Conservation (phyloP, 1,284 basidiomycete genomes). For the Butyriboletus appendiculatus region DNA sequence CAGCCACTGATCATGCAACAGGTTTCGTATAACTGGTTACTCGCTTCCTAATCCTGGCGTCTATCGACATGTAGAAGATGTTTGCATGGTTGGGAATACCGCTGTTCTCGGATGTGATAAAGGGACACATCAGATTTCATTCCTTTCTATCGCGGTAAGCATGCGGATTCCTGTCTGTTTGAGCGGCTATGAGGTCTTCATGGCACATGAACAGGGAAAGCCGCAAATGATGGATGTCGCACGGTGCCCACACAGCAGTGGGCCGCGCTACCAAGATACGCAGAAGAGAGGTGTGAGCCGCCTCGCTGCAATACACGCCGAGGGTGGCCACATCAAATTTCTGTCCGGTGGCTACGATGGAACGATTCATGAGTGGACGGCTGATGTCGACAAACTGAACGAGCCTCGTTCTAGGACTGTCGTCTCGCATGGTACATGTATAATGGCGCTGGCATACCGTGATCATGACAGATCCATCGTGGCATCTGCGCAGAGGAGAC, state of each 20-base stretch:
- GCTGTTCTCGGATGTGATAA: conserved; percentile 46
- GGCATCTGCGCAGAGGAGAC: conserved; percentile 35
- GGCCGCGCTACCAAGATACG: conserved; percentile 29
- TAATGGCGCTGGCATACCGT: conserved; percentile 41
- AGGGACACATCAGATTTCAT: conserved; percentile 42
- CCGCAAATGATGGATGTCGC: conserved; percentile 34
- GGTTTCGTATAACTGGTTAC: conserved; percentile 39
- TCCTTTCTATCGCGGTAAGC: conserved; percentile 39
- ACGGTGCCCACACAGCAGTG: conserved; percentile 30
- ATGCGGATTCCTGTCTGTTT: conserved; percentile 26
- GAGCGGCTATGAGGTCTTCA: conserved; percentile 17
- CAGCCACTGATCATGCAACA: conserved; percentile 21
- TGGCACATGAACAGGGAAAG: conserved; percentile 24
- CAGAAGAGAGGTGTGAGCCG: conserved; percentile 39
- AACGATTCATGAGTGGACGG: conserved; percentile 41
- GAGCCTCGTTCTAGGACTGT: conserved; percentile 28
- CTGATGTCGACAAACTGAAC: conserved; percentile 23
- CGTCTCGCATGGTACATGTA: conserved; percentile 31
- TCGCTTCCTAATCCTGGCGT: conserved; percentile 44
- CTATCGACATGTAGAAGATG: conserved; percentile 44
- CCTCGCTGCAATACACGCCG: conserved; percentile 38
- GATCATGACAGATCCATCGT: conserved; percentile 35
- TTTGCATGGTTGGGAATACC: conserved; percentile 42
- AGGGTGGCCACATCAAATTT: conserved; percentile 38
- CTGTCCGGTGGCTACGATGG: conserved; percentile 48